Conservation (phyloP, 2,329 filamentous ascomycete species). For the Claviceps maximensis region DNA sequence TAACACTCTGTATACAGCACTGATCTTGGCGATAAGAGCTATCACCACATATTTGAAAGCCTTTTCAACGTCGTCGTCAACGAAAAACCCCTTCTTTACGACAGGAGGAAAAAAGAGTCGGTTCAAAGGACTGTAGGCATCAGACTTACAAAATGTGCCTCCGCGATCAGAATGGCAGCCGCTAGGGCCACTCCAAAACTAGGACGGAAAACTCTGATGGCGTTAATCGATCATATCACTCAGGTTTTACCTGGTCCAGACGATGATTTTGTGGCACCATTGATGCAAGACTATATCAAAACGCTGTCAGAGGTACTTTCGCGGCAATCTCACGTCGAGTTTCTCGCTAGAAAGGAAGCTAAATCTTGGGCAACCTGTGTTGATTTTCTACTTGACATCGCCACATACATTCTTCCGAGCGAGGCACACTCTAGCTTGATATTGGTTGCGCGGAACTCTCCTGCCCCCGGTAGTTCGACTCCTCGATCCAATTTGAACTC, state of each 20-base stretch:
- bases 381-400: conserved; percentile 57
- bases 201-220: conserved; percentile 63
- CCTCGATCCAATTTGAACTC: conserved; percentile 17
- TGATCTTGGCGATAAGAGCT: conserved; percentile 59
- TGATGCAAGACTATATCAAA: conserved; percentile 69
- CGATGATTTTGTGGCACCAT: conserved; percentile 51
- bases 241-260: conserved; percentile 53
- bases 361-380: conserved; percentile 56
- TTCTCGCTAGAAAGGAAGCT: conserved; percentile 43
- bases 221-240: conserved; percentile 69
- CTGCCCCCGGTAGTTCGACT: conserved; percentile 25
- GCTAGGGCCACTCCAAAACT: conserved; percentile 55
- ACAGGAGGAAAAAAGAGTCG: conserved; percentile 32
- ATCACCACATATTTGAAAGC: conserved; percentile 67
- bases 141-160: conserved; percentile 55
- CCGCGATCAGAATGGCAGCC: conserved; percentile 58
- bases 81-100: conserved; percentile 54
- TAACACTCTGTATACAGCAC: conserved; percentile 13
- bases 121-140: conserved; percentile 35
- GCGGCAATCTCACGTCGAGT: conserved; percentile 66
- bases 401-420: conserved; percentile 31
- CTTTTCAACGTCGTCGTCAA: conserved; percentile 56
- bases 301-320: conserved; percentile 57
- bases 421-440: conserved; percentile 14
- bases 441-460: conserved; percentile 21